Evolutionary conservation across 352 stramenopile species (phyloP).

Genomic region (Pythium periplocum): DNA sequence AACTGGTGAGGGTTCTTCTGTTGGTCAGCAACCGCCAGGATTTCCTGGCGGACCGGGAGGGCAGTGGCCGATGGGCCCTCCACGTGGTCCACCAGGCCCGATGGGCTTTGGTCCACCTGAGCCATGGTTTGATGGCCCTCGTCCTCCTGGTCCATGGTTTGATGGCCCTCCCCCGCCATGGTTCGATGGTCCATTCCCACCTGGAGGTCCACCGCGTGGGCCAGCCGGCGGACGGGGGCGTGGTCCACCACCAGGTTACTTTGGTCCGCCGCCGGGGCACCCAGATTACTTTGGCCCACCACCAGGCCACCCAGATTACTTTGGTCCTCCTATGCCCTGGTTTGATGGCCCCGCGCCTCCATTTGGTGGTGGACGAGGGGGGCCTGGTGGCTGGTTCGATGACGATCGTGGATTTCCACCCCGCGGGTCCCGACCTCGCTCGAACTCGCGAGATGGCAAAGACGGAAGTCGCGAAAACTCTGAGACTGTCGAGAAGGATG

Average conservation of each 20-base stretch:
- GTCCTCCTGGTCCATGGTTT: constrained; percentile 67
- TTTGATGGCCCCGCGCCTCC: constrained; percentile 56
- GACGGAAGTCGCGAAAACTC: constrained; percentile 21
- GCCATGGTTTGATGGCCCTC: constrained; percentile 70
- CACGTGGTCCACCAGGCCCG: constrained; percentile 25
- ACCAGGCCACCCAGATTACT: constrained; percentile 72
- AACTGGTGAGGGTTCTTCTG: too few species aligned
- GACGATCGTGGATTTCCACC: constrained; percentile 28
- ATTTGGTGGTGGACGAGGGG: constrained; percentile 29
- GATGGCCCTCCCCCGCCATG: constrained; percentile 63
- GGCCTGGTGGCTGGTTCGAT: constrained; percentile 35
- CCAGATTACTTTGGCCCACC: constrained; percentile 73
- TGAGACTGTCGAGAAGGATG: constrained; percentile 26
- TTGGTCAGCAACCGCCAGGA: too few species aligned
- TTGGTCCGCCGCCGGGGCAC: constrained; percentile 44
- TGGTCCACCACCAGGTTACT: constrained; percentile 56
- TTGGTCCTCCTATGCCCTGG: constrained; percentile 59
- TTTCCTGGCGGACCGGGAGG: constrained; percentile 5
- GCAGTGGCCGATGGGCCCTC: constrained; percentile 28
- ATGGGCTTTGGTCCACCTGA: constrained; percentile 58
- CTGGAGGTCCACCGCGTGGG: constrained; percentile 26
- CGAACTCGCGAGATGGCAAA: constrained; percentile 35
- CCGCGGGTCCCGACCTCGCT: constrained; percentile 36
- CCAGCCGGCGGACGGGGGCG: constrained; percentile 37
- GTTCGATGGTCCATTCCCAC: constrained; percentile 77